phyloP scores from a whole-genome alignment of 2,329 filamentous ascomycete species.

The Scolecobasidium constrictum region DNA sequence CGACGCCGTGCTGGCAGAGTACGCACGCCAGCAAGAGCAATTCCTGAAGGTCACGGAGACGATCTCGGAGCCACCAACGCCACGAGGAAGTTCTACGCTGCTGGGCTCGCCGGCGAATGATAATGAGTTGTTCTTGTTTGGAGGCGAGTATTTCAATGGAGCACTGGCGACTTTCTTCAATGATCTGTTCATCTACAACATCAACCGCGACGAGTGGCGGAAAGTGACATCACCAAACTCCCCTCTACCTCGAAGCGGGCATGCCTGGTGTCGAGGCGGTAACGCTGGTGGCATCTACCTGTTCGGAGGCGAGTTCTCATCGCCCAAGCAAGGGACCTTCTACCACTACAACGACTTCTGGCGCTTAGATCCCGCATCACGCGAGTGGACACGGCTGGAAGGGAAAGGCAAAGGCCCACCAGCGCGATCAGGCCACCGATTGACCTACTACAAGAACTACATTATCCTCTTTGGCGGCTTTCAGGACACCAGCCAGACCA shows the following conservation, averaged over 20 bases:
- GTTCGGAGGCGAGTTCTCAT: conserved; percentile 94
- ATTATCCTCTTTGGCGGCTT: conserved; percentile 94
- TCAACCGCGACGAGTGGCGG: conserved; percentile 82
- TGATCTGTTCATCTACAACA: conserved; percentile 58
- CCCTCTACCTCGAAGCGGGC: conserved; percentile 79
- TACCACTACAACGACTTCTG: conserved; percentile 99
- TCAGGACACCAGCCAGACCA: conserved; percentile 91
- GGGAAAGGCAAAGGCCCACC: conserved; percentile 67
- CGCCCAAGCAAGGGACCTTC: conserved; percentile 93
- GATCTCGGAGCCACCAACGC: conserved; percentile 58
- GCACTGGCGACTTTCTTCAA: conserved; percentile 65
- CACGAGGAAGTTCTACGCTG: conserved; percentile 70
- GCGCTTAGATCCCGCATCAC: conserved; percentile 69
- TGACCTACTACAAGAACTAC: conserved; percentile 97
- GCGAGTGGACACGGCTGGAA: conserved; percentile 90
- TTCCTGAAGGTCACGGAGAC: conserved; percentile 90
- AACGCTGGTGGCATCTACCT: conserved; percentile 81
- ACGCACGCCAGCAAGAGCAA: conserved; percentile 80
- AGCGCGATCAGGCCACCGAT: conserved; percentile 81
- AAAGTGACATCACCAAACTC: conserved; percentile 84
- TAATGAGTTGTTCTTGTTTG: conserved; percentile 84
- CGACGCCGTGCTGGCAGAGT: conserved; percentile 86
- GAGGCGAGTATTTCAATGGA: conserved; percentile 93
- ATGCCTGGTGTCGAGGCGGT: conserved; percentile 86
- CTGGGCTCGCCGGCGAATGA: conserved; percentile 76